phyloP scores from a whole-genome alignment of 306 rosid species.

The Quercus ilex region DNA sequence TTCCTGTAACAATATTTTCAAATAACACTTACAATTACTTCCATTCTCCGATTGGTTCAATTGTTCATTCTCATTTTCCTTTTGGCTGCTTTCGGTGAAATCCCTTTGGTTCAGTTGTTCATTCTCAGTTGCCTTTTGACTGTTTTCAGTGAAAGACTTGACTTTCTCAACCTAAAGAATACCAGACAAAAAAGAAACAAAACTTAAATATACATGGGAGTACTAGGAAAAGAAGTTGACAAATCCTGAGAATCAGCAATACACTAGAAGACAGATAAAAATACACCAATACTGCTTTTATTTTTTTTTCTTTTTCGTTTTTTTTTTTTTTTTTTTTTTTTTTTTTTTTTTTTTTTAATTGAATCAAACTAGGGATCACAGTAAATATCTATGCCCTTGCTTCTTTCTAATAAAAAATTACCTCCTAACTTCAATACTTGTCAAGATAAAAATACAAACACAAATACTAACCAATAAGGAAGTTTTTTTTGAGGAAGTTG shows the following conservation, averaged over 20 bases:
- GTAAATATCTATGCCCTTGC: not conserved
- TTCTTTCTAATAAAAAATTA: not conserved
- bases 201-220: not conserved
- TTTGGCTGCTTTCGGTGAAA: too few relatives aligned
- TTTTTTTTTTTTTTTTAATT: not conserved
- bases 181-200: not conserved
- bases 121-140: slow-evolving; percentile 15
- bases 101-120: not conserved
- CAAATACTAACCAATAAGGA: not conserved
- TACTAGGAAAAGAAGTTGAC: not conserved
- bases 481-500: not conserved
- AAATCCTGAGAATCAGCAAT: not conserved
- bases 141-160: not conserved
- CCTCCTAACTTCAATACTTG: too few relatives aligned
- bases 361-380: not conserved
- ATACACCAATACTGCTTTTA: not conserved
- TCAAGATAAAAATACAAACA: not conserved
- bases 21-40: not conserved
- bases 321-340: too few relatives aligned
- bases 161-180: slow-evolving; percentile 1
- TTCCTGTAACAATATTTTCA: not conserved
- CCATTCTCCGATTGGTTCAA: not conserved
- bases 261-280: not conserved
- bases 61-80: slow-evolving; percentile 7
- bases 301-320: not conserved